Evolutionary conservation across 2,329 filamentous ascomycete genomes (phyloP).

Genomic region (Taxawa tesnikishii): DNA sequence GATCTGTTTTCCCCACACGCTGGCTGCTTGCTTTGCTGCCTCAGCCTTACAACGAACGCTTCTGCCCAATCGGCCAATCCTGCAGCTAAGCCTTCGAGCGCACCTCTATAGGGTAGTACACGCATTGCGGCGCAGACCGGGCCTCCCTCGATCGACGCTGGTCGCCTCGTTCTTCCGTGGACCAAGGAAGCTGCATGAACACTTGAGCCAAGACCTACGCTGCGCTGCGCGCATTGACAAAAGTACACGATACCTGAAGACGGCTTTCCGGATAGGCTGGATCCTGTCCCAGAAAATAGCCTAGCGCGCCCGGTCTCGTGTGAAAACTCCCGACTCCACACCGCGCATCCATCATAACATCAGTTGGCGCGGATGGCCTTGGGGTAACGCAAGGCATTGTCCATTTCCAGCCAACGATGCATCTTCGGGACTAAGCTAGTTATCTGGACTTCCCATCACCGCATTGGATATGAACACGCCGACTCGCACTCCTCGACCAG

Average conservation of each 20-base stretch:
- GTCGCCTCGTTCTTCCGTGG: not conserved
- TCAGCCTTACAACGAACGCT: not conserved
- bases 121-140: not conserved
- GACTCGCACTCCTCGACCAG: not conserved
- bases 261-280: constrained; percentile 3
- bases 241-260: no score
- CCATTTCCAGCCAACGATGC: no score
- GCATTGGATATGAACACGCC: not conserved
- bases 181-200: not conserved
- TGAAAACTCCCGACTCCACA: no score
- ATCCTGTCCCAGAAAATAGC: constrained; percentile 3
- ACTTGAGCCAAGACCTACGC: not conserved
- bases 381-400: no score
- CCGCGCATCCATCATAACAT: no score
- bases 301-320: no score
- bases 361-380: no score
- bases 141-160: not conserved
- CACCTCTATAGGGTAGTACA: no score
- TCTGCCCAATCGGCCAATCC: not conserved
- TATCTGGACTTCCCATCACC: no score
- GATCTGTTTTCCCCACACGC: not conserved
- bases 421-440: no score
- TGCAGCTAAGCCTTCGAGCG: not conserved
- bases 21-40: no score
- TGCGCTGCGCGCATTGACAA: not conserved